phyloP scores from a whole-genome alignment of 2,329 filamentous ascomycete species.

The Sporothrix dimorphospora region DNA sequence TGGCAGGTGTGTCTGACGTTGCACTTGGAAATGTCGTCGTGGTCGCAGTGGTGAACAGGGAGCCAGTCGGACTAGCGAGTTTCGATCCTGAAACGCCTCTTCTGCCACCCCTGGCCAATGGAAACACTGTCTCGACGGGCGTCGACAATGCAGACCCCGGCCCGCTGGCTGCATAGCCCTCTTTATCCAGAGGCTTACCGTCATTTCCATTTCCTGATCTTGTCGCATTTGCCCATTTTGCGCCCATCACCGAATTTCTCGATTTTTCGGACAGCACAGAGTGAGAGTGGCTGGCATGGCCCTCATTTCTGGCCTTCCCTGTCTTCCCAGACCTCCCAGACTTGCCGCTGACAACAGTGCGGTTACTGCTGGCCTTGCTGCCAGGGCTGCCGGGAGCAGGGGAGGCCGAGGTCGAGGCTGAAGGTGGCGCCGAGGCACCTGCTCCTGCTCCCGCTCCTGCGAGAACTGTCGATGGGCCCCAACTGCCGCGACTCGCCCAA shows the following conservation, averaged over 20 bases:
- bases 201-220: constrained; percentile 12
- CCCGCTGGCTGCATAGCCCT: constrained; percentile 37
- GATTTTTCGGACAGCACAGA: constrained; percentile 25
- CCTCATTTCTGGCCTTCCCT: constrained; percentile 13
- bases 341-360: constrained; percentile 2
- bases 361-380: constrained; percentile 26
- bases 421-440: not conserved
- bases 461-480: constrained; percentile 28
- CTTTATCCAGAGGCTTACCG: constrained; percentile 35
- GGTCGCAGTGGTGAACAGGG: constrained; percentile 38
- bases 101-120: constrained; percentile 45
- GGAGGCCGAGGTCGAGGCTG: constrained; percentile 16
- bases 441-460: constrained; percentile 24
- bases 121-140: constrained; percentile 40
- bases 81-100: constrained; percentile 52
- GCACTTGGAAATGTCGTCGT: constrained; percentile 44
- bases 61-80: constrained; percentile 39
- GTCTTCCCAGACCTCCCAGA: constrained; percentile 3
- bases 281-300: constrained; percentile 1
- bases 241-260: constrained; percentile 28
- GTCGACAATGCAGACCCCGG: constrained; percentile 44
- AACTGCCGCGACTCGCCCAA: constrained; percentile 30
- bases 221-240: constrained; percentile 31
- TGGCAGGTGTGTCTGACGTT: constrained; percentile 39
- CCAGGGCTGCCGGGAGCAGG: constrained; percentile 23